Conservation (phyloP, 805 yeast genomes). For the Starmera caribaea region DNA sequence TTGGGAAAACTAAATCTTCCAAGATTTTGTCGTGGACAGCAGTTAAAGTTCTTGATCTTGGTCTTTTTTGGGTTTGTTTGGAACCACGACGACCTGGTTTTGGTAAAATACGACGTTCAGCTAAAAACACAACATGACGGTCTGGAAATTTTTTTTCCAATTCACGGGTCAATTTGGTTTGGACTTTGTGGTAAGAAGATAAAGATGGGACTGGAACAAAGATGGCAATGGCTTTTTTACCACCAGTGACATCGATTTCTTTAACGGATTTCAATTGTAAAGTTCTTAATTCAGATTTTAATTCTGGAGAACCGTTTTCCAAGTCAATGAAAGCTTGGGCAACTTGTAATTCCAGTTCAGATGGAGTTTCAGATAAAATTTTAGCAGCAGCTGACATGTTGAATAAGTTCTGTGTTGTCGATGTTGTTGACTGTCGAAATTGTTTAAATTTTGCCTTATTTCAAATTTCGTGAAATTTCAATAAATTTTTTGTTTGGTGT, state of each 20-base stretch:
- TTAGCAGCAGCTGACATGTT: slow-evolving; percentile 95
- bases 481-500: too few relatives aligned
- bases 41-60: slow-evolving; percentile 98
- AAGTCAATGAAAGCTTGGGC: slow-evolving; percentile 97
- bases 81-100: slow-evolving; percentile 89
- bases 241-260: slow-evolving; percentile 95
- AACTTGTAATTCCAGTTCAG: slow-evolving; percentile 98
- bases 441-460: too few relatives aligned
- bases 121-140: slow-evolving; percentile 98
- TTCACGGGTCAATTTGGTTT: slow-evolving; percentile 96
- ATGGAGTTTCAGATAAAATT: slow-evolving; percentile 89
- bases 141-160: slow-evolving; percentile 99
- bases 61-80: slow-evolving; percentile 96
- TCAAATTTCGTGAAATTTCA: too few relatives aligned
- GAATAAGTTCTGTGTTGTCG: not conserved
- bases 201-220: slow-evolving; percentile 97
- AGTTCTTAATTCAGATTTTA: slow-evolving; percentile 96
- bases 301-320: slow-evolving; percentile 87
- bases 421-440: too few relatives aligned
- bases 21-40: slow-evolving; percentile 98
- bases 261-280: slow-evolving; percentile 97
- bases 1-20: slow-evolving; percentile 99
- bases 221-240: slow-evolving; percentile 97
- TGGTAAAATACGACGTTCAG: slow-evolving; percentile 99
- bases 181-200: slow-evolving; percentile 92